Base-by-base conservation (phyloP, 192 early-diverging fungal species). In the Coemansia sp. region DNA sequence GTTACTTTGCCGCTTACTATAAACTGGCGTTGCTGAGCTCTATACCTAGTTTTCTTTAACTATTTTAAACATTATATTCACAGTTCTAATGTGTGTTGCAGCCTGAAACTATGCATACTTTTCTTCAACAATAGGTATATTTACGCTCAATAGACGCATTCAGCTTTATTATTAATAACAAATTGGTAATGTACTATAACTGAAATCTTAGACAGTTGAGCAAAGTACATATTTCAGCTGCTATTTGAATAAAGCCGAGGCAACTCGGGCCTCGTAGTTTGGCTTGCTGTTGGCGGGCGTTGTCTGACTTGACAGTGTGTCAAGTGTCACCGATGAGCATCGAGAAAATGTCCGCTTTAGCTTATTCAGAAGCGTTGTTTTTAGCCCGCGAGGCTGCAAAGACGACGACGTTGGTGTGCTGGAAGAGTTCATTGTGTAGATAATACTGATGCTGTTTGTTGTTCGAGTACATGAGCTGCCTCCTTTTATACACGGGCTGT, bases 201-300 rank as follows among this genome's bases (percentile, higher is more conserved):
- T 28, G 26, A 28, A 28, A 28, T 28, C 26, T 28, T 28, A 28
- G 26, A 3, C 2, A 28, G 5, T 28, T 6, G 5, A 28, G 25
- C 5, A 4, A 4, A 28, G 3, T 3, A 28, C 26, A 28, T 28
- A 28, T 0, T 28, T 3, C 4, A 28, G 26, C 26, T 28, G 26
- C 26, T 65, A 71, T 58, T 61, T 71, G 21, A 54, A 46, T 21
- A 71, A 48, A 42, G 58, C 58, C 11, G 58, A 58, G 25, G 57
- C 57, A 1, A 60, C 62, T 17, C 63, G 58, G 14, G 69, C 62
- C 53, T 71, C 63, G 37, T 71, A 71, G 28, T 64, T 58, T 36
- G 63, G 63, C 20, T 52, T 65, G 0, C 60, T 44, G 10, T 15
- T 17, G 2, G 4, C 15, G 8, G 34, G 2, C 8, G 54, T 60